Base-by-base conservation (phyloP, 2,329 filamentous ascomycete species). In the Ceratocystis colombiana region DNA sequence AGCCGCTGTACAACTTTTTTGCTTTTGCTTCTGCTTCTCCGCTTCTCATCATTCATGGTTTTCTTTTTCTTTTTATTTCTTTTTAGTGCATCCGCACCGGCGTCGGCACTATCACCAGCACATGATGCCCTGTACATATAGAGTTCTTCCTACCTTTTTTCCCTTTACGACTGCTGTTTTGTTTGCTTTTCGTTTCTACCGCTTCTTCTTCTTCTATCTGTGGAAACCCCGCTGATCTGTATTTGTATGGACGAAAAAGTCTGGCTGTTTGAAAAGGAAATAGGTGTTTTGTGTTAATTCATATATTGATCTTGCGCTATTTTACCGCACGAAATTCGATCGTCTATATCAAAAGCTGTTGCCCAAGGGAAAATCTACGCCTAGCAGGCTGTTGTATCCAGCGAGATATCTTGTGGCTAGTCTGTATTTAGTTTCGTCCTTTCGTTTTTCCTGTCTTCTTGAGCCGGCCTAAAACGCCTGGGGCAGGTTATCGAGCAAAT, bases 91-190 rank as follows among this genome's bases (percentile, higher is more conserved):
- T 33, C 8, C 8, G 28, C 28, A 48, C 46, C 30, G 37, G 53
- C 46, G 55, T 62, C 59, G 50, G 50, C 25, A 41, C 53, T 12
- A 41, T 46, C 12, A n/a, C 10, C 28, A 50, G 22, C 44, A 25
- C 44, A 48, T 48, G 10, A 65, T 65, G 63, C 64, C 66, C 61
- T 66, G 62, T 59, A 66, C 44, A 63, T 67, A 62, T 67, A 64
- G 62, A 67, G 57, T 69, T 64, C 59, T 55, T 59, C 33, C 62
- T 30, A 62, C 59, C 48, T 66, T 65, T 59, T 41, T 64, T 59
- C 62, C 48, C 44, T 53, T 55, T 55, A 48, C 62, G 45, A 28
- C 61, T 57, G 8, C 46, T 57, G 33, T 50, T 62, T 67, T 66
- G 66, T 66, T 61, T 66, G 45, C 12, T 46, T 59, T 59, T 44